Evolutionary conservation across 768 basidiomycete genomes (phyloP), one percentile per base, ranked within the genome.

Genomic region (Russula lepida): DNA sequence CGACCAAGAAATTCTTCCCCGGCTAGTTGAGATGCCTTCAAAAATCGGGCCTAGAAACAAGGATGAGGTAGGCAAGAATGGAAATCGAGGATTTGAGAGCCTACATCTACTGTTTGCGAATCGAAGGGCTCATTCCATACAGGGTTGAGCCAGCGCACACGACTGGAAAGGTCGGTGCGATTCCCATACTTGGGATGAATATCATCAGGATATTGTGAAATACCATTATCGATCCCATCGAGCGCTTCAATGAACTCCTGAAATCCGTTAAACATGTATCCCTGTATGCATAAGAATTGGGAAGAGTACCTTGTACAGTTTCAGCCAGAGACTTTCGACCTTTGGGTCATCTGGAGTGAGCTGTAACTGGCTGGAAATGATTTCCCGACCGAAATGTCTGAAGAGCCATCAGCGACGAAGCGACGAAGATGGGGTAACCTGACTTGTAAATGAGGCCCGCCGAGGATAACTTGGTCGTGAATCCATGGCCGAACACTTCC

Each of bases 361-460:
- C 30, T 82, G 76, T 15, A 81, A 75, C 49, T 77, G 74, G 64
- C 80, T 80, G 15, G 89, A 80, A 60, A 99, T 85, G 64, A 98
- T 84, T 66, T 93, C 86, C 68, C 84, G 81, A 7, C 94, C 94
- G 68, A 92, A 95, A 72, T 95, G 95, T 72, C 92, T 92, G 62
- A 44, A 11, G 39, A 35, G 30, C 12, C 41, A 28, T 47, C 21
- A 59, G 37, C 57, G 33, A n/a, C 30, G 28, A 23, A 48, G 21
- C 28, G 35, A 53, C 15, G n/a, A 33, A 23, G 41, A 32, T 30
- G 25, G 25, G 32, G 50, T 53, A 23, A 1, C 23, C 84, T 59
- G 68, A 92, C 95, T 98, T 99, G 83, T 95, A 98, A 35, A 99
- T 81, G 65, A 99, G 76, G 15, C 95, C 95, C 2, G 95, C 95